These are phyloP conservation scores for Lithohypha guttulata DNA, from an alignment of 2,329 filamentous ascomycete genomes.

Conservation along the genomic window DNA sequence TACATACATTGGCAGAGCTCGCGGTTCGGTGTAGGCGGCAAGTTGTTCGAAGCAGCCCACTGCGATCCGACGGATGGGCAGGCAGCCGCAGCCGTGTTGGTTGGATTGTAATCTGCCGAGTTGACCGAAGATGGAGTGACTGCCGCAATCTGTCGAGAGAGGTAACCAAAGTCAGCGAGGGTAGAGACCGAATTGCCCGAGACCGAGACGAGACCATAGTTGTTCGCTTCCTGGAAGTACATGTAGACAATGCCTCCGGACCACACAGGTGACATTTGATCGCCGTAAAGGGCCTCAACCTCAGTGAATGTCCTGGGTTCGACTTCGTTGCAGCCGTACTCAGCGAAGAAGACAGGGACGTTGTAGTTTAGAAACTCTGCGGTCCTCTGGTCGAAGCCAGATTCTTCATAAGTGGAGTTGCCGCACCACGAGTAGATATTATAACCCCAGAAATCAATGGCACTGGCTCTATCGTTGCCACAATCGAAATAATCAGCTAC, in stretches of 20 bases:
- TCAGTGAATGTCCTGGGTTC: slow-evolving; percentile 72
- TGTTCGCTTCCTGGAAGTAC: slow-evolving; percentile 86
- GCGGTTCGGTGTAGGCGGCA: slow-evolving; percentile 73
- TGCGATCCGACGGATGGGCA: slow-evolving; percentile 57
- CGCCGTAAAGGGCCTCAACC: slow-evolving; percentile 67
- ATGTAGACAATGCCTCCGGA: slow-evolving; percentile 98
- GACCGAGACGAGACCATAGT: slow-evolving; percentile 62
- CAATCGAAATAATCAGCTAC: slow-evolving; percentile 95
- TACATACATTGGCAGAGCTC: slow-evolving; percentile 80
- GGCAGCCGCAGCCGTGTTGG: slow-evolving; percentile 53
- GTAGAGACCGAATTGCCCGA: slow-evolving; percentile 52
- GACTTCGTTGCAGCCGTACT: slow-evolving; percentile 85
- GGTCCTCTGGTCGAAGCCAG: slow-evolving; percentile 73
- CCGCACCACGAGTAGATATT: slow-evolving; percentile 99
- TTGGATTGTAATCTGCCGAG: slow-evolving; percentile 58
- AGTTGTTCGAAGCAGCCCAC: slow-evolving; percentile 61
- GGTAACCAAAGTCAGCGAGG: slow-evolving; percentile 62
- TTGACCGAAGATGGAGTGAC: slow-evolving; percentile 55
- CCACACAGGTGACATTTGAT: slow-evolving; percentile 75
- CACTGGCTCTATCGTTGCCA: slow-evolving; percentile 46
- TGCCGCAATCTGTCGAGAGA: slow-evolving; percentile 59
- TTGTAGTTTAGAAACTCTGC: slow-evolving; percentile 81
- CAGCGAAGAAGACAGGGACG: slow-evolving; percentile 94
- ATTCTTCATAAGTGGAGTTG: slow-evolving; percentile 61
- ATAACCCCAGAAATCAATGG: slow-evolving; percentile 98